Conservation (phyloP, 345 rosid species). For the Alliaria petiolata region DNA sequence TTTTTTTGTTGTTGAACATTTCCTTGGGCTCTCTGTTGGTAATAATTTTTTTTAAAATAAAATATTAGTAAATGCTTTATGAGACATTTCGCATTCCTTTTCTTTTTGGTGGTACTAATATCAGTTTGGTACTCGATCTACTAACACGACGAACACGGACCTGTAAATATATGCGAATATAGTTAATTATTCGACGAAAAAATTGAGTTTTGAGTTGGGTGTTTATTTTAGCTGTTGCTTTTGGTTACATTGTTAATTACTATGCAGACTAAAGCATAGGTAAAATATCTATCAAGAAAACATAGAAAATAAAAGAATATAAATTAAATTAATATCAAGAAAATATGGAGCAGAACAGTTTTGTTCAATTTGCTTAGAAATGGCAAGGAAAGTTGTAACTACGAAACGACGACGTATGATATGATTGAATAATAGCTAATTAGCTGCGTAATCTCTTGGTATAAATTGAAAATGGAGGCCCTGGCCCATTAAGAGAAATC, state of each 20-base stretch:
- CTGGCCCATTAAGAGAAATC: constrained; percentile 3
- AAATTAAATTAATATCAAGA: too few species aligned
- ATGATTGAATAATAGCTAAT: too few species aligned
- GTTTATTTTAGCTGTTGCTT: background rate
- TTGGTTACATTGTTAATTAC: background rate
- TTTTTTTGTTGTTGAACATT: too few species aligned
- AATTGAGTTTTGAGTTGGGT: too few species aligned
- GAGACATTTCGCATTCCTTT: background rate
- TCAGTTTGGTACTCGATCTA: background rate
- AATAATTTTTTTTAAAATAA: too few species aligned
- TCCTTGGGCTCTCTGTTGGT: background rate
- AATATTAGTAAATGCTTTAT: background rate
- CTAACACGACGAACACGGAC: too few species aligned
- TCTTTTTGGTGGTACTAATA: background rate
- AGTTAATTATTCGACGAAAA: too few species aligned
- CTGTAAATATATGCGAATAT: too few species aligned
- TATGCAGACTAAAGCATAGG: background rate
- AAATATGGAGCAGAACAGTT: background rate
- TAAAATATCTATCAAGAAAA: background rate
- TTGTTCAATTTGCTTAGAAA: too few species aligned
- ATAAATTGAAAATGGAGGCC: background rate
- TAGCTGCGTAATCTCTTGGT: too few species aligned
- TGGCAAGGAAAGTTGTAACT: too few species aligned
- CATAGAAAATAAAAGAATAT: background rate
- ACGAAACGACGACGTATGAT: background rate